Base-by-base conservation (phyloP, 106 monocot species). In the Dioscorea zingiberensis region DNA sequence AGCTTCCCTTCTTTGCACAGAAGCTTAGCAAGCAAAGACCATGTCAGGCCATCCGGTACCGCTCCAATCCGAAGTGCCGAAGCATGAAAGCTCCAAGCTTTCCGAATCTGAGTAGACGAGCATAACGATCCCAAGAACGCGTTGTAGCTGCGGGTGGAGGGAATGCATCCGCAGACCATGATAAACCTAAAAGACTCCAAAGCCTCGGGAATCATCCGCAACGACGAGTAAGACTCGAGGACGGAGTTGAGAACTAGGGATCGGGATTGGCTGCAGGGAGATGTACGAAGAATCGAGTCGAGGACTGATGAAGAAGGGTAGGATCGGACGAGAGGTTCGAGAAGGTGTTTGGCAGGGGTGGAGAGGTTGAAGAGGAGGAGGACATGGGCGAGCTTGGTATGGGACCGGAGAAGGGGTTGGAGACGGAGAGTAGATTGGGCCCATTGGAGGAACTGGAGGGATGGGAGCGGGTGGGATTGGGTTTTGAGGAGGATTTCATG, bases 361-460 rank as follows among this genome's bases (percentile, higher is more conserved):
- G 51, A 48, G 60, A 59, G 64, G 48, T 56, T 27, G 55, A 44
- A 49, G 4, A 63, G 49, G 64, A 69, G 22, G 48, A 84, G 76
- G 64, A 62, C 57, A 1, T 67, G 71, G 38, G 46, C 48, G 13
- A 84, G 46, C 38, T 59, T 70, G 60, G 58, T 60, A 60, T 23
- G 58, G 13, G 75, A 72, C 18, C 9, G 27, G 62, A 84, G 69
- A 28, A 48, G 59, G 24, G 79, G 79, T 27, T 30, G 25, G 75
- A 84, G 64, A 26, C 53, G 45, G 24, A 84, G 57, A 27, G 67
- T 7, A 59, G 76, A 54, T 21, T 44, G 19, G 4, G 73, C 59
- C 68, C 71, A 84, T 23, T 12, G 12, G 76, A 84, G 79, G 76
- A 84, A 84, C 30, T 22, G 68, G 65, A 84, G 73, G 44, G 73